Evolutionary conservation across 2,329 filamentous ascomycete genomes (phyloP).

Genomic region (Dendryphion nanum): DNA sequence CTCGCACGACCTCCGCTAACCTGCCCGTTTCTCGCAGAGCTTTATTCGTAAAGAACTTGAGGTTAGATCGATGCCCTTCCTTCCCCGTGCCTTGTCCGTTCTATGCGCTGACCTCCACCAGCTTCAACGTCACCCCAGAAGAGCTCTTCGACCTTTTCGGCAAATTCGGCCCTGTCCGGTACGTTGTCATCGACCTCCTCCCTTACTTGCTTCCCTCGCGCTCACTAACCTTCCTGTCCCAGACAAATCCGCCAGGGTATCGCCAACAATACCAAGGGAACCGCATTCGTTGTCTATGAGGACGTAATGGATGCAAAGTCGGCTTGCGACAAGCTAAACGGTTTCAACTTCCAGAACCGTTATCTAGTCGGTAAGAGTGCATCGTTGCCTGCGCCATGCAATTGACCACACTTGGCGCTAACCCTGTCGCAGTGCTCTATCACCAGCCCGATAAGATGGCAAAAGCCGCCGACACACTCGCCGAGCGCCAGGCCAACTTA

Average conservation of each 20-base stretch:
- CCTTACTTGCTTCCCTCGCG: constrained; percentile 11
- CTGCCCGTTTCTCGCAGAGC: constrained; percentile 59
- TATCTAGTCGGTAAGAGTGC: constrained; percentile 83
- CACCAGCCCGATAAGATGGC: constrained; percentile 77
- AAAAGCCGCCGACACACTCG: constrained; percentile 89
- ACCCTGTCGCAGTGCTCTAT: constrained; percentile 59
- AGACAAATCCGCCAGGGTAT: constrained; percentile 99
- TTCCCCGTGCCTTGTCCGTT: too few species aligned
- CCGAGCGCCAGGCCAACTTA: constrained; percentile 92
- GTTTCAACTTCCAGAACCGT: constrained; percentile 99
- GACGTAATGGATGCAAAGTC: constrained; percentile 99
- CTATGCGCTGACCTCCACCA: constrained; percentile 39
- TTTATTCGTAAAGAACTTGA: constrained; percentile 99
- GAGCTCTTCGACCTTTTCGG: constrained; percentile 98
- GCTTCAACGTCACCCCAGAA: constrained; percentile 98
- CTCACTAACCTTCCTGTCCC: constrained; percentile 22
- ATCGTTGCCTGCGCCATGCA: background rate
- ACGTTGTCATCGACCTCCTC: constrained; percentile 42
- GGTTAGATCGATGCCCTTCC: constrained; percentile 53
- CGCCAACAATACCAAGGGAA: constrained; percentile 95
- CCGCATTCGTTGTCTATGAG: constrained; percentile 98
- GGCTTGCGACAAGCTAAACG: constrained; percentile 99
- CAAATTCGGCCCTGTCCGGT: constrained; percentile 95
- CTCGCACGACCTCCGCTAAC: constrained; percentile 35
- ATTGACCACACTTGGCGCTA: constrained; percentile 3